Evolutionary conservation across 768 basidiomycete species (phyloP).

Genomic region (Boletales sp.): DNA sequence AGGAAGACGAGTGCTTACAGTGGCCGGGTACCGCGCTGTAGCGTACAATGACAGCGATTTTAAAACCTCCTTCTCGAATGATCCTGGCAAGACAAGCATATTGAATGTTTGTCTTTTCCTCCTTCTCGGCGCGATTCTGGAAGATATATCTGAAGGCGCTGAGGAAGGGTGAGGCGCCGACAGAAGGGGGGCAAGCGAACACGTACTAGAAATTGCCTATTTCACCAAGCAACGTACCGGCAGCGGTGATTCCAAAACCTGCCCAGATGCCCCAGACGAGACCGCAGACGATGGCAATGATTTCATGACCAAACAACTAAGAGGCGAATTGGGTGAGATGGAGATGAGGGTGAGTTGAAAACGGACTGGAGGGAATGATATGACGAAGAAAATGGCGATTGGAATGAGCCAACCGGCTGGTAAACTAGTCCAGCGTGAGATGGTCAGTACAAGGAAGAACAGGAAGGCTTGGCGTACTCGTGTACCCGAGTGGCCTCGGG

Average conservation of each 20-base stretch:
- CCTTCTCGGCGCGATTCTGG: constrained; percentile 67
- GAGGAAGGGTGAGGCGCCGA: constrained; percentile 12
- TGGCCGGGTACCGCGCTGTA: constrained; percentile 85
- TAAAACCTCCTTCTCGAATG: constrained; percentile 86
- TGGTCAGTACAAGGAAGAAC: background rate
- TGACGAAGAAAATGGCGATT: constrained; percentile 74
- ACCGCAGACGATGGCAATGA: constrained; percentile 83
- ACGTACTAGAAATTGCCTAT: constrained; percentile 83
- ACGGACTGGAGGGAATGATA: constrained; percentile 80
- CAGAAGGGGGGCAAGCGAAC: background rate
- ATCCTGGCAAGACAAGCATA: constrained; percentile 64
- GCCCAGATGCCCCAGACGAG: constrained; percentile 86
- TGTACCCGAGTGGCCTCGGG: constrained; percentile 48
- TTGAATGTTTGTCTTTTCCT: constrained; percentile 53
- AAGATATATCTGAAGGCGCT: constrained; percentile 87
- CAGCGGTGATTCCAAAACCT: constrained; percentile 84
- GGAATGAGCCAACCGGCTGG: constrained; percentile 71
- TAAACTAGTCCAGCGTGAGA: constrained; percentile 34
- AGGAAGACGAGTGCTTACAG: constrained; percentile 46
- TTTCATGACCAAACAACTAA: constrained; percentile 89
- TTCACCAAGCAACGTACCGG: constrained; percentile 83
- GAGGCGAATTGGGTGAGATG: constrained; percentile 5
- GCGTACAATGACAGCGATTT: constrained; percentile 71
- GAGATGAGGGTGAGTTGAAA: background rate
- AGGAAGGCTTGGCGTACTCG: constrained; percentile 22